Conservation (phyloP, 2,329 filamentous ascomycete genomes). For the Colletotrichum lini region DNA sequence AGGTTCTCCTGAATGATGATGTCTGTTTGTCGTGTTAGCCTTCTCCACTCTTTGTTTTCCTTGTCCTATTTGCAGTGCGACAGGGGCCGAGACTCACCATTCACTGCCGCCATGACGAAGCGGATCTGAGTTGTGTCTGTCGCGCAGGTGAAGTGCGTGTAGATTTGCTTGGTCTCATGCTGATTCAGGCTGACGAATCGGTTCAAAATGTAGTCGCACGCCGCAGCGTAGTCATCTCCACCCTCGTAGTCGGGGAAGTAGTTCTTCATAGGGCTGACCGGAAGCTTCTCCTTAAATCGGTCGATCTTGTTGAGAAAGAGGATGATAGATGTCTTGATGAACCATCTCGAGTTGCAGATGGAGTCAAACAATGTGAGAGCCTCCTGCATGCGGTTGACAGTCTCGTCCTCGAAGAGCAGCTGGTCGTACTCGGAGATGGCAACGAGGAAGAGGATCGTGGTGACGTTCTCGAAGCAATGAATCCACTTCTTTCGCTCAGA, state of each 20-base stretch:
- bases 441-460: conserved; percentile 95
- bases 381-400: conserved; percentile 94
- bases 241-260: conserved; percentile 95
- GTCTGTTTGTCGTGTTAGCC: conserved; percentile 67
- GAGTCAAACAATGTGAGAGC: conserved; percentile 89
- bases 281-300: conserved; percentile 88
- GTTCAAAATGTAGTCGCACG: conserved; percentile 99
- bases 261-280: conserved; percentile 86
- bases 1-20: conserved; percentile 99
- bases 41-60: conserved; percentile 9
- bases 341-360: conserved; percentile 91
- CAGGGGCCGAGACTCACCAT: conserved; percentile 74
- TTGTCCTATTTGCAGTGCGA: not conserved
- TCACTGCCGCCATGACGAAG: conserved; percentile 99
- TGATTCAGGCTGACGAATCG: conserved; percentile 98
- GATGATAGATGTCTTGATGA: conserved; percentile 91
- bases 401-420: conserved; percentile 95
- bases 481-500: conserved; percentile 99
- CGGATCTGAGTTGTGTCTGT: conserved; percentile 99
- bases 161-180: conserved; percentile 99
- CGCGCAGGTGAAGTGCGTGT: conserved; percentile 99
- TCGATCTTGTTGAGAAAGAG: conserved; percentile 94
- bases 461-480: conserved; percentile 98
- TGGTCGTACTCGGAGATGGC: conserved; percentile 98
- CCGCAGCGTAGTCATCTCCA: conserved; percentile 93